These are phyloP conservation scores for Aspergillus piperis DNA, from an alignment of 2,329 filamentous ascomycete species.

Conservation along the genomic window DNA sequence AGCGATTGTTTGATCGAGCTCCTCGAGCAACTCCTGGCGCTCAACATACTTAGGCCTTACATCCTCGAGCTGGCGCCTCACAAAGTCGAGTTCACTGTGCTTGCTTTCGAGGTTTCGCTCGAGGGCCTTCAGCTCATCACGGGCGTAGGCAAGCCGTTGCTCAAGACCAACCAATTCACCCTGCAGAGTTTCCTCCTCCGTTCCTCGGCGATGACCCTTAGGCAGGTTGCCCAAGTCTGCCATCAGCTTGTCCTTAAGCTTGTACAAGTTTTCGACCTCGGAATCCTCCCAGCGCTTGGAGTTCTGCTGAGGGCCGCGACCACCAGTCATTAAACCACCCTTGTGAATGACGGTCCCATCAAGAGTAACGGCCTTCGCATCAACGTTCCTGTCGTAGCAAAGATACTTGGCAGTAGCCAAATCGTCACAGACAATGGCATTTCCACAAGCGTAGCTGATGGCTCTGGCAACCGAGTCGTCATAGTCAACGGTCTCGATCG, in stretches of 20 bases:
- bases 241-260: slow-evolving; percentile 71
- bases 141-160: slow-evolving; percentile 69
- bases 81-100: slow-evolving; percentile 74
- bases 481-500: slow-evolving; percentile 95
- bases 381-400: slow-evolving; percentile 79
- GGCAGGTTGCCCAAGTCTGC: slow-evolving; percentile 79
- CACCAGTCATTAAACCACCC: slow-evolving; percentile 93
- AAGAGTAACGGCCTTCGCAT: slow-evolving; percentile 90
- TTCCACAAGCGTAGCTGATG: slow-evolving; percentile 92
- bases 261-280: slow-evolving; percentile 82
- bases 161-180: slow-evolving; percentile 79
- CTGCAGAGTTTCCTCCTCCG: slow-evolving; percentile 78
- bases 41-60: slow-evolving; percentile 76
- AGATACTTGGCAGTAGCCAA: slow-evolving; percentile 84
- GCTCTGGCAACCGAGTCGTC: slow-evolving; percentile 85
- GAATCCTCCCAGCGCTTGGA: slow-evolving; percentile 86
- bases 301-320: slow-evolving; percentile 74
- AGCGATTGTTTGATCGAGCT: slow-evolving; percentile 58
- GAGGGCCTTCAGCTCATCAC: slow-evolving; percentile 74
- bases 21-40: slow-evolving; percentile 68
- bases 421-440: slow-evolving; percentile 90
- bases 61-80: slow-evolving; percentile 71
- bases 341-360: slow-evolving; percentile 98
- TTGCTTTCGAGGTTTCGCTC: slow-evolving; percentile 84
- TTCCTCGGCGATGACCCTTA: slow-evolving; percentile 71